Conservation (phyloP, 495 filamentous ascomycete genomes). For the Friedmanniomyces simplex region DNA sequence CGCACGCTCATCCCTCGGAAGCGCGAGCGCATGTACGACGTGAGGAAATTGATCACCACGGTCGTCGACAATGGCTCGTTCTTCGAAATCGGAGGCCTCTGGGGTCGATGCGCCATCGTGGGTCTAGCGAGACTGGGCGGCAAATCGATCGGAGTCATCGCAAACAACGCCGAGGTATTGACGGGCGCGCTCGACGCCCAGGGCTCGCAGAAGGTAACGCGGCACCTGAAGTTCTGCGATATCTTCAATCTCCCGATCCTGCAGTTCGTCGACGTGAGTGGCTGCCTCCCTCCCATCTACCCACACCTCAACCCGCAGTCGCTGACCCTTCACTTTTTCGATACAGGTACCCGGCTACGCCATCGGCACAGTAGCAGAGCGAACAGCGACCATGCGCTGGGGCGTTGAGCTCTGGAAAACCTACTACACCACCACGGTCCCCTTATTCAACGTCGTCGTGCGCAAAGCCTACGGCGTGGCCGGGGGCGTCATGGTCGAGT, state of each 20-base stretch:
- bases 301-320: neutral
- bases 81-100: constrained; percentile 53
- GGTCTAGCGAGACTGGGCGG: constrained; percentile 48
- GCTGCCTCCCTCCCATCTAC: neutral
- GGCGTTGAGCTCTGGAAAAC: constrained; percentile 48
- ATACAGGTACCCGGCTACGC: constrained; percentile 42
- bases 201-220: constrained; percentile 48
- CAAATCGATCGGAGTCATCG: constrained; percentile 45
- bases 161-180: constrained; percentile 49
- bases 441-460: constrained; percentile 50
- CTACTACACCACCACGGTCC: constrained; percentile 49
- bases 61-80: constrained; percentile 46
- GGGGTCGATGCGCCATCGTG: constrained; percentile 51
- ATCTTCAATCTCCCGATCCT: constrained; percentile 53
- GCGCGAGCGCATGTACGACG: constrained; percentile 50
- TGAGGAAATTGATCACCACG: constrained; percentile 43
- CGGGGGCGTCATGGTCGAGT: constrained; percentile 51
- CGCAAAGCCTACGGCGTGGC: constrained; percentile 51
- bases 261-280: constrained; percentile 47
- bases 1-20: constrained; percentile 48
- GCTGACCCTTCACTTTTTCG: neutral
- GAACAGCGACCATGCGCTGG: constrained; percentile 53
- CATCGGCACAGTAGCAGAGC: constrained; percentile 51
- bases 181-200: constrained; percentile 50
- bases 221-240: constrained; percentile 51